Base-by-base conservation (phyloP, 1,284 basidiomycete genomes). In the Porogramme epimiltina region DNA sequence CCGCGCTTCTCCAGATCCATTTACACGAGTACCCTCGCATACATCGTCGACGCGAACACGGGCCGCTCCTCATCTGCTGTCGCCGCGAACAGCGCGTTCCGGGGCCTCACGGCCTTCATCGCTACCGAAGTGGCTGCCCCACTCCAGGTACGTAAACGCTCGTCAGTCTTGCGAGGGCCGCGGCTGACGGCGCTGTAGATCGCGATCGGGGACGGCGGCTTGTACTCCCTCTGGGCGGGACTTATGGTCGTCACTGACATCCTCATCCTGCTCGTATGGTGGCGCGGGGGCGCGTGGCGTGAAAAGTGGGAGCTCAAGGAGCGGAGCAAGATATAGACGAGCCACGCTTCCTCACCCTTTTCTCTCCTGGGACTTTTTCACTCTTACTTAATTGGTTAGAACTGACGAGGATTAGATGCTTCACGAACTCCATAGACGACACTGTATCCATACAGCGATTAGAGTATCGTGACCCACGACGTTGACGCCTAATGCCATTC, bases 1-100 rank as follows among this genome's bases (percentile, higher is more conserved):
- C 52, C 6, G 39, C 55, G n/a, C n/a, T n/a, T n/a, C n/a, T n/a
- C 6, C 44, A 88, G 87, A 55, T 87, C 81, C 78, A 81, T 84
- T 20, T 89, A 90, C 64, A 70, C 85, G 15, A 85, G 83, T 55
- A 85, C 86, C 1, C 70, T 93, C 28, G 82, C 88, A 0, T 91
- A 90, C 61, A 76, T 91, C 43, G 85, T 91, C 6, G 90, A 93
- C 63, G 82, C 88, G 3, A 93, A 92, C 63, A 71, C 74, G 3
- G 91, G 91, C 5, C 78, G 87, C 18, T 87, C 87, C 0, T 81
- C 84, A 1, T 81, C 79, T 15, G 88, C 87, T 2, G 81, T 89
- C 4, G 85, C 89, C 0, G 70, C 77, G 16, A 93, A 93, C 65
- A 87, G 85, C 54, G 76, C 73, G 23, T 87, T 87, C 67, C 78